Conservation (phyloP, 805 yeast species). For the Schizosaccharomyces pombe region DNA sequence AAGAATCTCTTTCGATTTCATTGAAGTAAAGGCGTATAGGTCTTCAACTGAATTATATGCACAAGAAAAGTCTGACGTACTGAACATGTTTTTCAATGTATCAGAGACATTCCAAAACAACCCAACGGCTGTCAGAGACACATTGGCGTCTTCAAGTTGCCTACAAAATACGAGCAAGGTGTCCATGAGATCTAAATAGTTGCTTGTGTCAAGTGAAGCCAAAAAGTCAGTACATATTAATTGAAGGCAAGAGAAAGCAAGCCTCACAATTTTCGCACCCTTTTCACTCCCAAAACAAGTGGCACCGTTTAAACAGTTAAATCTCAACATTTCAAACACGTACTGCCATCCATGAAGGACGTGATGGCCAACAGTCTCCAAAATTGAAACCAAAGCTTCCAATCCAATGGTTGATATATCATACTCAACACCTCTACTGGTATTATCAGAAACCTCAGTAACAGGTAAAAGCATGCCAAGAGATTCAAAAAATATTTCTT, state of each 20-base stretch:
- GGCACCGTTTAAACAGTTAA: not conserved
- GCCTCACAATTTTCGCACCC: constrained; percentile 11
- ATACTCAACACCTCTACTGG: not conserved
- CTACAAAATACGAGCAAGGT: constrained; percentile 46
- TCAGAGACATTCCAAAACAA: constrained; percentile 86
- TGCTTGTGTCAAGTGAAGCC: constrained; percentile 41
- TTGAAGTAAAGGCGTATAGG: not conserved
- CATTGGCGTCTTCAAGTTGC: constrained; percentile 55
- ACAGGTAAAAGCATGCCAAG: not conserved
- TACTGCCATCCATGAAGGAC: constrained; percentile 6
- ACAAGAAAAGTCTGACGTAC: not conserved
- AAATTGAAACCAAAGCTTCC: not conserved
- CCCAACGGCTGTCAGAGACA: constrained; percentile 75
- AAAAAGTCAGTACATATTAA: constrained; percentile 70
- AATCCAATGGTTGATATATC: not conserved
- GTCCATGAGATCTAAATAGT: constrained; percentile 41
- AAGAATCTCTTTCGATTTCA: not conserved
- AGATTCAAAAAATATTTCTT: not conserved
- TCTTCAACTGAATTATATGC: not conserved
- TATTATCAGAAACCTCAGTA: not conserved
- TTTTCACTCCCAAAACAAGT: not conserved
- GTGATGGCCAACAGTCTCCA: not conserved
- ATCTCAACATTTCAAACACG: not conserved
- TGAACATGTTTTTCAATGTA: constrained; percentile 4
- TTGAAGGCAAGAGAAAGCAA: constrained; percentile 63